These are phyloP conservation scores for Triadica sebifera DNA, from an alignment of 345 rosid species.

Conservation along the genomic window DNA sequence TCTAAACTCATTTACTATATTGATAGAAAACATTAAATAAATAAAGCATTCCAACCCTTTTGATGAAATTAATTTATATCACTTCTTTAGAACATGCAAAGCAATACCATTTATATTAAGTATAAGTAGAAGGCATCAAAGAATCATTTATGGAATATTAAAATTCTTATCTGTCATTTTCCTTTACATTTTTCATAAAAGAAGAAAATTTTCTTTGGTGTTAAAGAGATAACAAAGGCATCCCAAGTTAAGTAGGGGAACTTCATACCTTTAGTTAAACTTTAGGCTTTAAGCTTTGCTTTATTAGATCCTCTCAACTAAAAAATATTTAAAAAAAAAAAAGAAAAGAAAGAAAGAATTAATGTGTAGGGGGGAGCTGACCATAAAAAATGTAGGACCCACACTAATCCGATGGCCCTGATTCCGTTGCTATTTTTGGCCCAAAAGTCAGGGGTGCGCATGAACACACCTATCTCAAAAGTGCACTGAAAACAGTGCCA, in stretches of 20 bases:
- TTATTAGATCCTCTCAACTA: slow-evolving; percentile 11
- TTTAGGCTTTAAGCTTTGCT: slow-evolving; percentile 17
- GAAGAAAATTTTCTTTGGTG: background rate
- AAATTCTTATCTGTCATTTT: background rate
- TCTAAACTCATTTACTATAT: too few species aligned
- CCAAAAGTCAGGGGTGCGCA: slow-evolving; percentile 21
- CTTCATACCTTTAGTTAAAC: background rate
- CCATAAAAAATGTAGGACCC: background rate
- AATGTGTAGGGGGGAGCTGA: background rate
- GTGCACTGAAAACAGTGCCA: slow-evolving; percentile 16
- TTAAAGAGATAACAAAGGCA: slow-evolving; percentile 1
- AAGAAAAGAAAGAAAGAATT: background rate
- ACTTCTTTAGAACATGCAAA: too few species aligned
- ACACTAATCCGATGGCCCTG: background rate
- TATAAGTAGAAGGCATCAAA: background rate
- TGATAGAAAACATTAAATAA: too few species aligned
- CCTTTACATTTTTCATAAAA: background rate
- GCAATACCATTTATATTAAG: too few species aligned
- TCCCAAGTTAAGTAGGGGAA: background rate
- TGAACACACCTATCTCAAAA: slow-evolving; percentile 8
- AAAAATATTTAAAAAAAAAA: background rate
- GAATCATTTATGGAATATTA: background rate
- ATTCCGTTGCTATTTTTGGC: slow-evolving; percentile 13
- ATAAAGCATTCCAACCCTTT: too few species aligned
- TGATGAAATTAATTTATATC: too few species aligned